Evolutionary conservation across 2,329 filamentous ascomycete species (phyloP), one percentile per base, ranked within the genome.

Genomic region (Claviceps lovelessii): DNA sequence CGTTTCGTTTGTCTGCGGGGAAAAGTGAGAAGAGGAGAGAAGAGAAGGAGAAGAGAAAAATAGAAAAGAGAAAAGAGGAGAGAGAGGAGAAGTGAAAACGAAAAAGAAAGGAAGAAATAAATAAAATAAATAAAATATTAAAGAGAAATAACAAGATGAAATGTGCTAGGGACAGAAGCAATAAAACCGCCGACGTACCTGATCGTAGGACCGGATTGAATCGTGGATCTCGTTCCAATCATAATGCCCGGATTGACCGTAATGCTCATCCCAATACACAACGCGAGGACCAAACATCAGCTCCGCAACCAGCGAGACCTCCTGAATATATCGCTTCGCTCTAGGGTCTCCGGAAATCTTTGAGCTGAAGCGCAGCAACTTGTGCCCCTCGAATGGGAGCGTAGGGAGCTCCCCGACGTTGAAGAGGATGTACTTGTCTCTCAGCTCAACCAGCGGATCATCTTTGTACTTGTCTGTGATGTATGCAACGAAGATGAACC

Each of bases 341-440:
- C 11, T 3, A 5, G 19, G 9, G 1, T 46, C 44, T 5, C 17
- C 6, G 10, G 28, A 31, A 13, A 48, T 11, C 8, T 35, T 35
- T 13, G 52, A 53, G 52, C 52, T 53, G 11, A 53, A 53, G 1
- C 52, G 52, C 23, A 49, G 52, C 11, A 53, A 39, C n/a, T 53
- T 53, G 52, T 48, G 33, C 10, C 52, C 52, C 35, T 53, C 52
- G 19, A 53, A 39, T 3, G 52, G 52, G 15, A 53, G 31, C 17
- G 7, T 15, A 4, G 52, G 52, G 5, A 41, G 44, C 33, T 53
- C 52, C 5, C 52, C 52, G 8, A 39, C 44, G n/a, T 53, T 39
- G 52, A 53, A 53, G 11, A 53, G 29, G 52, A 53, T 53, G 19
- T 48, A 29, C 23, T 42, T 49, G 15, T 3, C 3, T 31, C 37